Conservation (phyloP, 2,329 filamentous ascomycete species). For the Dothiorella sarmentorum region DNA sequence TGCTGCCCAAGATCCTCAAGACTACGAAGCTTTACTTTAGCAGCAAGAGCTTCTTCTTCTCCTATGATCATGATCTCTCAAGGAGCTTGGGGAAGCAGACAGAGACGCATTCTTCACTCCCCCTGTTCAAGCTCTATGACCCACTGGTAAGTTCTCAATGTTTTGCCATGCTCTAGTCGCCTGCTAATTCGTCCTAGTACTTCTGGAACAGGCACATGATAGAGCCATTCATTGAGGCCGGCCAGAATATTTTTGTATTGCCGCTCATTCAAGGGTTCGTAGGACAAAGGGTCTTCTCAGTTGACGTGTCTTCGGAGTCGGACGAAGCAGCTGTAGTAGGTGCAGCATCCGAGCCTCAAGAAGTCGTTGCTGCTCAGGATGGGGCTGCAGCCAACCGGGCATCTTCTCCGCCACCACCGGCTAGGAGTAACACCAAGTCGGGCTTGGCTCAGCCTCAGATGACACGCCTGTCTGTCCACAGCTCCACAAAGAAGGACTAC, state of each 20-base stretch:
- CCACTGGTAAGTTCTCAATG: constrained; percentile 42
- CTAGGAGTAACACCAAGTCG: constrained; percentile 16
- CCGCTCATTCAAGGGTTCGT: constrained; percentile 94
- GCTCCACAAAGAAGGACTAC: constrained; percentile 48
- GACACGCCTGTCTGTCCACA: constrained; percentile 10
- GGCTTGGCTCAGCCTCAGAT: constrained; percentile 9
- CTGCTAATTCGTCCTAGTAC: constrained; percentile 46
- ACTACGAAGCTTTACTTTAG: constrained; percentile 83
- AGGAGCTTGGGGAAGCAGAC: constrained; percentile 52
- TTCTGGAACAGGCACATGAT: constrained; percentile 88
- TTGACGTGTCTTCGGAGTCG: constrained; percentile 52
- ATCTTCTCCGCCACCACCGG: constrained; percentile 24
- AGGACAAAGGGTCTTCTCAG: constrained; percentile 76
- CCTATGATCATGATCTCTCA: constrained; percentile 91
- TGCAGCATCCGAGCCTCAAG: constrained; percentile 31
- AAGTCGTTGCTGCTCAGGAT: constrained; percentile 32
- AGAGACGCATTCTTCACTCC: constrained; percentile 45
- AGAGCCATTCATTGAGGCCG: constrained; percentile 68
- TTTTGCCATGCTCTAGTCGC: background rate
- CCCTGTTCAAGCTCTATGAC: constrained; percentile 71
- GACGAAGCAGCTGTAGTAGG: constrained; percentile 35
- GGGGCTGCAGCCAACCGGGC: constrained; percentile 19
- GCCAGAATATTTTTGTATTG: constrained; percentile 67
- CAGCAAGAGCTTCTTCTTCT: constrained; percentile 84
- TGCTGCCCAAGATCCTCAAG: constrained; percentile 80